Evolutionary conservation across 176 grass and related monocot species (phyloP).

Genomic region (Avena atlantica): DNA sequence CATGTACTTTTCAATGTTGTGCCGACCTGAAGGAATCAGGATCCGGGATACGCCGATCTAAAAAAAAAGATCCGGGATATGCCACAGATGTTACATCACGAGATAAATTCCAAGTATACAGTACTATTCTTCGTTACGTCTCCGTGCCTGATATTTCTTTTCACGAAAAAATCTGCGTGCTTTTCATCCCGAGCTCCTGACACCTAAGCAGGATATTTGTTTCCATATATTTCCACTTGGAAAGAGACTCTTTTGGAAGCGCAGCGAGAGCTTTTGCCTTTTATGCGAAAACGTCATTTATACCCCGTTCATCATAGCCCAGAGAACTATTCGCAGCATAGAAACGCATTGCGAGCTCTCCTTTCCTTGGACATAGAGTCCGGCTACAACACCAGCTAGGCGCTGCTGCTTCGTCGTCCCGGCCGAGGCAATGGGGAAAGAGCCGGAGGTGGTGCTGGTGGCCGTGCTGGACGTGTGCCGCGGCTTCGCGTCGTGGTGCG

Average conservation of each 20-base stretch:
- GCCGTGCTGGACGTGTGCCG: slow-evolving; percentile 28
- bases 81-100: slow-evolving; percentile 37
- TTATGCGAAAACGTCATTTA: not conserved
- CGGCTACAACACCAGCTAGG: not conserved
- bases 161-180: slow-evolving; percentile 4
- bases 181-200: not conserved
- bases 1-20: not conserved
- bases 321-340: not conserved
- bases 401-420: not conserved
- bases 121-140: not conserved
- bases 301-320: not conserved
- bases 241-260: not conserved
- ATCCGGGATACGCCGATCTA: too few relatives aligned
- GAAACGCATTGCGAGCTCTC: not conserved
- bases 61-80: not conserved
- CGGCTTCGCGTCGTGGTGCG: slow-evolving; percentile 47
- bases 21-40: slow-evolving; percentile 11
- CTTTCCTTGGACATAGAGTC: not conserved
- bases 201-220: slow-evolving; percentile 11
- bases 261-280: not conserved
- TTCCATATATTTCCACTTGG: not conserved
- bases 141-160: not conserved
- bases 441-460: not conserved
- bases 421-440: not conserved
- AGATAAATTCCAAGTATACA: not conserved